Conservation (phyloP, 208 protist species). For the Trypanosoma platydactyli region DNA sequence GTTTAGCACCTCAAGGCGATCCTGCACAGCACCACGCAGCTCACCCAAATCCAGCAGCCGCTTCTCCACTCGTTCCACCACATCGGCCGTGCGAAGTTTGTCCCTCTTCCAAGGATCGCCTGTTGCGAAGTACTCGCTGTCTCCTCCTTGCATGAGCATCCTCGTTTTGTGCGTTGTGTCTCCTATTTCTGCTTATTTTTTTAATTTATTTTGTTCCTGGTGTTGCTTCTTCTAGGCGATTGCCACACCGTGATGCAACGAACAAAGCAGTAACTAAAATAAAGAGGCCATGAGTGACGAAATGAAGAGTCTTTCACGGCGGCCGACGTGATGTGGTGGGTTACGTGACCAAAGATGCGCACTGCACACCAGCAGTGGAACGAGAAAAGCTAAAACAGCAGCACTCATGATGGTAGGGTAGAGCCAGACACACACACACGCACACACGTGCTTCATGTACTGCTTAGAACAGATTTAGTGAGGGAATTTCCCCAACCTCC, state of each 20-base stretch:
- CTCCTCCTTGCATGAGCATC: neutral
- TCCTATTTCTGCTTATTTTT: neutral
- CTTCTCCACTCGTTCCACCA: neutral
- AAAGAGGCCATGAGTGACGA: too few species aligned
- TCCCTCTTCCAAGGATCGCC: slow-evolving; percentile 7
- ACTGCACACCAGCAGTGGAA: too few species aligned
- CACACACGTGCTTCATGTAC: too few species aligned
- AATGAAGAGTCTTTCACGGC: too few species aligned
- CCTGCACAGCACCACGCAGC: slow-evolving; percentile 8
- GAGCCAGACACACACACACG: too few species aligned
- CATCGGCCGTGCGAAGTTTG: neutral
- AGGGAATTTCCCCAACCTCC: too few species aligned
- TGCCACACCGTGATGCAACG: neutral
- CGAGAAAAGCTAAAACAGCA: too few species aligned
- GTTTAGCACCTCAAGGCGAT: slow-evolving; percentile 11
- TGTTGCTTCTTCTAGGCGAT: neutral
- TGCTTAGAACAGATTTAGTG: too few species aligned
- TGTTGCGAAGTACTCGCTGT: neutral
- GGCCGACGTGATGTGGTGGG: too few species aligned
- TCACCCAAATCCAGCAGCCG: slow-evolving; percentile 20
- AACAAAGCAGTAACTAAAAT: neutral
- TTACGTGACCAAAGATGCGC: too few species aligned
- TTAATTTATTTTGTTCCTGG: neutral
- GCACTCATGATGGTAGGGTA: too few species aligned
- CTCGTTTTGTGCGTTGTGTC: neutral